Evolutionary conservation across 2,329 filamentous ascomycete species (phyloP).

Genomic region (Cyphellophora europaea): DNA sequence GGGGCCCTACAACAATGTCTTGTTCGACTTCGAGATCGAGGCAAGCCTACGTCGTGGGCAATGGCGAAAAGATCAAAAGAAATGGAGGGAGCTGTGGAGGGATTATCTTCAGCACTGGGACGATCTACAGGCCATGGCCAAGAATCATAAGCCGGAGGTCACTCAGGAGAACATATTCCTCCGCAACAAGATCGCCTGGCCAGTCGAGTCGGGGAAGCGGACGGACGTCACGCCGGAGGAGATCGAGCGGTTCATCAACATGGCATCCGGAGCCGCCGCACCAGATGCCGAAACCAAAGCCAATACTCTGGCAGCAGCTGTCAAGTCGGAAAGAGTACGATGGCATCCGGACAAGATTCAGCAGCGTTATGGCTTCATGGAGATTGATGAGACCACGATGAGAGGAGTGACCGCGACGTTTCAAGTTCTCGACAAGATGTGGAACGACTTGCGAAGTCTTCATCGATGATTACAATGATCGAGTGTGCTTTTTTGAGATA

Average conservation of each 20-base stretch:
- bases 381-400: conserved; percentile 65
- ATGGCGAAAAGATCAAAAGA: conserved; percentile 48
- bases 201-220: conserved; percentile 53
- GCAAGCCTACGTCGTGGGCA: conserved; percentile 58
- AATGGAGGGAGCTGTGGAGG: conserved; percentile 53
- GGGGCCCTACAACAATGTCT: conserved; percentile 14
- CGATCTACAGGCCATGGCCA: conserved; percentile 26
- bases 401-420: conserved; percentile 81
- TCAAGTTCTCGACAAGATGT: conserved; percentile 76
- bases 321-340: conserved; percentile 78
- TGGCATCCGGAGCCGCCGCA: conserved; percentile 14
- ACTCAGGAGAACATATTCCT: conserved; percentile 19
- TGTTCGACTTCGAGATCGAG: conserved; percentile 57
- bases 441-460: conserved; percentile 45
- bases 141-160: conserved; percentile 7
- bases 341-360: conserved; percentile 99
- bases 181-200: conserved; percentile 57
- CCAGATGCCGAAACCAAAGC: conserved; percentile 6
- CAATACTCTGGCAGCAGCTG: conserved; percentile 35
- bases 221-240: conserved; percentile 48
- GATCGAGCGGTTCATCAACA: conserved; percentile 61
- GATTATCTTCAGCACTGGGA: conserved; percentile 59
- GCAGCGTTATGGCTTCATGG: conserved; percentile 69
- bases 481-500: too few species aligned
- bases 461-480: too few species aligned